These are phyloP conservation scores for Pisolithus orientalis DNA, from an alignment of 768 basidiomycete species.

Conservation along the genomic window DNA sequence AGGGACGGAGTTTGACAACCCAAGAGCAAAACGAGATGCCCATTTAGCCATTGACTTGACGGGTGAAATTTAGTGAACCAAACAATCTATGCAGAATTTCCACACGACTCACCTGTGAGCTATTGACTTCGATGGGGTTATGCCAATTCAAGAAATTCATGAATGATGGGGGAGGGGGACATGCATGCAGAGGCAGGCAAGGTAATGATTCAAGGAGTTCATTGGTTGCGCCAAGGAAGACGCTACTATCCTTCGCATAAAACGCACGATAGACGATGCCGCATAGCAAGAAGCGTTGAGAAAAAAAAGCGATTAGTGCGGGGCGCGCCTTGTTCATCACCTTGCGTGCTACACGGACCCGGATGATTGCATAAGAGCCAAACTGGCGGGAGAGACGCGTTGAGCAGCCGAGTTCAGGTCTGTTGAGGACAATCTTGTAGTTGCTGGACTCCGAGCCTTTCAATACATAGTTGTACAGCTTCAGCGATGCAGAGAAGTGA, in stretches of 20 bases:
- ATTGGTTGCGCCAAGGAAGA: conserved; percentile 51
- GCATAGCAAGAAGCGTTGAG: conserved; percentile 46
- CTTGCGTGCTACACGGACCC: conserved; percentile 37
- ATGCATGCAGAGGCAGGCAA: conserved; percentile 1
- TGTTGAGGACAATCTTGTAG: conserved; percentile 41
- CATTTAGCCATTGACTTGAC: conserved; percentile 57
- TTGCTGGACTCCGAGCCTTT: background rate
- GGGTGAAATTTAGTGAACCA: background rate
- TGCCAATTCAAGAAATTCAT: conserved; percentile 48
- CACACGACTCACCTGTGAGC: conserved; percentile 40
- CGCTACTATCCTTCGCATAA: conserved; percentile 51
- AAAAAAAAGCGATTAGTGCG: conserved; percentile 36
- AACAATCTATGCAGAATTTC: background rate
- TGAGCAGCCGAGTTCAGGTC: conserved; percentile 47
- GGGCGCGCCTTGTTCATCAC: conserved; percentile 26
- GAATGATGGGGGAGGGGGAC: conserved; percentile 24
- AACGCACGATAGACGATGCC: conserved; percentile 54
- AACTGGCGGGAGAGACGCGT: conserved; percentile 52
- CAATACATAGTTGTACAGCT: background rate
- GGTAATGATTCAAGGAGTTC: conserved; percentile 25
- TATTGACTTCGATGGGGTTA: conserved; percentile 44
- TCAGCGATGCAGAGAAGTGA: conserved; percentile 42
- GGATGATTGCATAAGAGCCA: conserved; percentile 55
- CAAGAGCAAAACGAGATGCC: conserved; percentile 55
- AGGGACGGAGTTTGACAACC: conserved; percentile 59